phyloP scores from a whole-genome alignment of 1,139 yeast genomes.

The Candida buenavistaensis region DNA sequence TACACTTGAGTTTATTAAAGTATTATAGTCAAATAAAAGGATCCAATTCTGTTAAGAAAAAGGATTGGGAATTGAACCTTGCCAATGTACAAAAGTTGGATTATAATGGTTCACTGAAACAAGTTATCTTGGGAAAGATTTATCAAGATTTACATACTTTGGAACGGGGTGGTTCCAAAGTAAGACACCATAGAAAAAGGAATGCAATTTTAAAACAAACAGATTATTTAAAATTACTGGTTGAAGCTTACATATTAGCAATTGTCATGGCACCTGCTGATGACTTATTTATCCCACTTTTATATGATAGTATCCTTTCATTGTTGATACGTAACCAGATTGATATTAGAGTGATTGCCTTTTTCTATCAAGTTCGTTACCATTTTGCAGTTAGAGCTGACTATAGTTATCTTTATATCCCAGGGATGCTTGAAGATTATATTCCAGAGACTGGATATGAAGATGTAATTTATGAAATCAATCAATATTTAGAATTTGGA shows the following conservation, averaged over 20 bases:
- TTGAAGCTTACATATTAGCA: constrained; percentile 7
- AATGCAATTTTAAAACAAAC: neutral
- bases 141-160: constrained; percentile 7
- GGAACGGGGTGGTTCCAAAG: neutral
- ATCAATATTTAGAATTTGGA: neutral
- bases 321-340: constrained; percentile 2
- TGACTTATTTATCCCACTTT: constrained; percentile 10
- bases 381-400: constrained; percentile 9
- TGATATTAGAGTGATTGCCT: constrained; percentile 5
- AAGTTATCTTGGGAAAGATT: constrained; percentile 7
- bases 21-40: constrained; percentile 10
- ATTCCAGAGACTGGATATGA: neutral
- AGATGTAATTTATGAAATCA: neutral
- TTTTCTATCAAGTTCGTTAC: constrained; percentile 12
- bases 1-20: constrained; percentile 5
- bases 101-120: constrained; percentile 6
- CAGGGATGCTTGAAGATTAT: constrained; percentile 9
- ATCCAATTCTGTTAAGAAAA: constrained; percentile 3
- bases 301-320: constrained; percentile 13
- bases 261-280: constrained; percentile 9
- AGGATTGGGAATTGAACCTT: constrained; percentile 2
- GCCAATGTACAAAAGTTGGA: constrained; percentile 3
- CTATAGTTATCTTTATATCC: constrained; percentile 12
- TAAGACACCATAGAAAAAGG: constrained; percentile 1
- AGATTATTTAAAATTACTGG: constrained; percentile 5